Conservation (phyloP, 1,139 yeast genomes). For the Geotrichum restrictum region DNA sequence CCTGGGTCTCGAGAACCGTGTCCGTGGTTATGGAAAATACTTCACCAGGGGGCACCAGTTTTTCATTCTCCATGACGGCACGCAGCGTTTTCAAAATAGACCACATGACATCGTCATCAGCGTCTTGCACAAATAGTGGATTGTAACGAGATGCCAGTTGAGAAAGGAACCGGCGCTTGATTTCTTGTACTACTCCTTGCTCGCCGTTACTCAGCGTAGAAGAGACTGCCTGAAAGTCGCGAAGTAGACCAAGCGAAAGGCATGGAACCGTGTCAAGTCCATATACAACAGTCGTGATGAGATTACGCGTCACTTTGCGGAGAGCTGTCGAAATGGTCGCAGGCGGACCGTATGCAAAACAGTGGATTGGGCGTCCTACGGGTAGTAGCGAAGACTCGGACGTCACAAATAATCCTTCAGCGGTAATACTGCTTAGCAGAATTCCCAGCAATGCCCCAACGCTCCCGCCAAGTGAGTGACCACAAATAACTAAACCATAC, state of each 20-base stretch:
- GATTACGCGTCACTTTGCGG: slow-evolving; percentile 30
- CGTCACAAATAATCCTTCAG: slow-evolving; percentile 18
- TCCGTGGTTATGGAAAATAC: slow-evolving; percentile 35
- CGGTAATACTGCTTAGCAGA: slow-evolving; percentile 29
- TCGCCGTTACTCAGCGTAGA: slow-evolving; percentile 32
- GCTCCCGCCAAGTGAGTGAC: slow-evolving; percentile 41
- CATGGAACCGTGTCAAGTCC: slow-evolving; percentile 39
- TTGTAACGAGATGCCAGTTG: slow-evolving; percentile 32
- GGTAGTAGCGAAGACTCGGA: slow-evolving; percentile 22
- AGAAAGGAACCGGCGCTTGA: slow-evolving; percentile 31
- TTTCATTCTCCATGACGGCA: slow-evolving; percentile 35
- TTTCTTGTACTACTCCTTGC: slow-evolving; percentile 31
- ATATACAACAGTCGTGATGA: slow-evolving; percentile 37
- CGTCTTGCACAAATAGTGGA: slow-evolving; percentile 28
- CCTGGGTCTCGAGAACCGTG: slow-evolving; percentile 31
- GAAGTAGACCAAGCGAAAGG: slow-evolving; percentile 36
- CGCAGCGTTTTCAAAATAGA: slow-evolving; percentile 32
- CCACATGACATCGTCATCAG: slow-evolving; percentile 35
- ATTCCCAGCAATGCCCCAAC: slow-evolving; percentile 38
- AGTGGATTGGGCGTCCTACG: slow-evolving; percentile 33
- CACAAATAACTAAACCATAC: slow-evolving; percentile 37
- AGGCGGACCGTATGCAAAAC: slow-evolving; percentile 40
- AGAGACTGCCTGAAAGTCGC: slow-evolving; percentile 38
- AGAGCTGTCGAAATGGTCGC: slow-evolving; percentile 34
- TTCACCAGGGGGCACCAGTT: slow-evolving; percentile 39